Evolutionary conservation across 768 basidiomycete species (phyloP), one percentile per base, ranked within the genome.

Genomic region (Mycena venus): DNA sequence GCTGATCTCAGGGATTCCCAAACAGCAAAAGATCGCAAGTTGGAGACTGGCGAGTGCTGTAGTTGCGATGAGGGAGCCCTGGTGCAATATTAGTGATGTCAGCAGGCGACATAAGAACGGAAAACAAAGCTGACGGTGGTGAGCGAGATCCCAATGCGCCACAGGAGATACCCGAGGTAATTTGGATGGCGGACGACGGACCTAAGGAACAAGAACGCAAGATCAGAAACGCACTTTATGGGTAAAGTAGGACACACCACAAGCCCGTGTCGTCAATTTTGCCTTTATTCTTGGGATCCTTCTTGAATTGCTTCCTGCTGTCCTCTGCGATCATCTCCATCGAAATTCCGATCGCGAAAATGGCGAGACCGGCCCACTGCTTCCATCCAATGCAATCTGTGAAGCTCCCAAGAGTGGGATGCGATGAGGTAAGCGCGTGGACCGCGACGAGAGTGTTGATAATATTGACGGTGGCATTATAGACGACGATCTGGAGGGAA

Each of bases 181-280:
- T 81, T 81, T 15, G 78, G 75, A 56, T 81, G 80, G 10, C 80
- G 75, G 21, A 77, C 79, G 38, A 81, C 25, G 9, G 72, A 66
- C 70, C 70, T 70, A 34, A 3, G 9, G 8, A 36, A 34, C 9
- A 27, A 25, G 42, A 42, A 42, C 1, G 15, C 42, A 14, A 42
- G 42, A 42, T 42, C 42, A 11, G 42, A 42, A 42, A 42, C 15
- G 42, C 42, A 42, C 4, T 42, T 42, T 17, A 25, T 4, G 12
- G 12, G 23, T 23, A 53, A 14, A 23, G 1, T 31, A 25, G 11
- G n/a, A 11, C 21, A 27, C 5, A 11, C 36, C n/a, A n/a, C n/a
- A n/a, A n/a, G n/a, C n/a, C n/a, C n/a, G n/a, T n/a, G n/a, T n/a
- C n/a, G n/a, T n/a, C n/a, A n/a, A n/a, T n/a, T n/a, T n/a, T n/a